phyloP scores from a whole-genome alignment of 2,329 filamentous ascomycete species.

The Ilyonectria sp. region DNA sequence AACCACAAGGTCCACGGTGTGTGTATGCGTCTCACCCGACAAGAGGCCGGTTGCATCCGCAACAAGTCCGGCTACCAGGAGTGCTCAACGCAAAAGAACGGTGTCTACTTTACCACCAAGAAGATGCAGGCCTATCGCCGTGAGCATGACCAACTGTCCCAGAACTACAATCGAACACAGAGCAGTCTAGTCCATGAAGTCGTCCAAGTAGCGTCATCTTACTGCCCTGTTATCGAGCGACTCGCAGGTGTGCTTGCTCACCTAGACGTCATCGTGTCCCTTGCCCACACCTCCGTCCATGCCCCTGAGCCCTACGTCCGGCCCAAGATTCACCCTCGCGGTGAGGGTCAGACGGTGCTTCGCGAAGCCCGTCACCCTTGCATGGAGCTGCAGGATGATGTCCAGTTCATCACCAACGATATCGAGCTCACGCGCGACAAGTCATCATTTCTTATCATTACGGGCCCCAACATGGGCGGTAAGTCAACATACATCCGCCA shows the following conservation, averaged over 20 bases:
- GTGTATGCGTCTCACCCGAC: conserved; percentile 94
- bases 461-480: conserved; percentile 98
- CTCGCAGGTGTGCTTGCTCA: conserved; percentile 92
- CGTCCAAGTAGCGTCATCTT: conserved; percentile 92
- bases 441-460: conserved; percentile 96
- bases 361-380: conserved; percentile 96
- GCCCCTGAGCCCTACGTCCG: conserved; percentile 93
- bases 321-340: conserved; percentile 90
- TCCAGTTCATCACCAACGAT: conserved; percentile 99
- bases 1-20: conserved; percentile 97
- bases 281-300: conserved; percentile 93
- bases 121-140: conserved; percentile 84
- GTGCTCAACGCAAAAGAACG: conserved; percentile 98
- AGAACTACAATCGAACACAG: conserved; percentile 96
- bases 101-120: conserved; percentile 96
- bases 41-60: conserved; percentile 92
- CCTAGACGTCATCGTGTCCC: conserved; percentile 93
- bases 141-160: conserved; percentile 93
- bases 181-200: conserved; percentile 92
- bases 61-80: conserved; percentile 93
- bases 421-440: conserved; percentile 83
- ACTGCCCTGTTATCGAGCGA: conserved; percentile 92
- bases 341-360: conserved; percentile 89
- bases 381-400: conserved; percentile 98
- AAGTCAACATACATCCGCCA: conserved; percentile 99